These are phyloP conservation scores for Pseudogymnoascus pannorum DNA, from an alignment of 2,329 filamentous ascomycete genomes.

Conservation along the genomic window DNA sequence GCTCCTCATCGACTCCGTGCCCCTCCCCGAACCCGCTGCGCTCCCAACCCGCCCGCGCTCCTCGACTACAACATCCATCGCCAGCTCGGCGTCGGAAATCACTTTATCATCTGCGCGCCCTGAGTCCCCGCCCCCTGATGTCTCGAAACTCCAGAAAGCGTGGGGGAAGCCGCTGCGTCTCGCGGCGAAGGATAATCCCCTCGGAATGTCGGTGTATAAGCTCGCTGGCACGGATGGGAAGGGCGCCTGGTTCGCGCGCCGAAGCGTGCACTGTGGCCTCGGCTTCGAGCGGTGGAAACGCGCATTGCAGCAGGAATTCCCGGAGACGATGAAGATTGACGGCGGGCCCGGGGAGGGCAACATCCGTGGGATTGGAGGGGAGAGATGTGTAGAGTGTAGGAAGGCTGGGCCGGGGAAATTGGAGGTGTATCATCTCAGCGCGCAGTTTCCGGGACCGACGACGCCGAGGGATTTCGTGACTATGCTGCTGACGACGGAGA, in stretches of 20 bases:
- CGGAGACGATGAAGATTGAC: constrained; percentile 65
- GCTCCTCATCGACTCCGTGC: constrained; percentile 69
- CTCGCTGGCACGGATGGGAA: constrained; percentile 70
- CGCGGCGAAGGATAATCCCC: constrained; percentile 63
- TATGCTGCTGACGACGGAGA: constrained; percentile 59
- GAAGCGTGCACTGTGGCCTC: constrained; percentile 73
- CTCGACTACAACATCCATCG: constrained; percentile 43
- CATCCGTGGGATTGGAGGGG: constrained; percentile 79
- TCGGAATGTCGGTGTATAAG: constrained; percentile 73
- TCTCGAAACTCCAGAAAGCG: constrained; percentile 63
- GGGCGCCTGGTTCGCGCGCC: constrained; percentile 82
- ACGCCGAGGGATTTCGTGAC: constrained; percentile 84
- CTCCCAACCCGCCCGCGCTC: constrained; percentile 44
- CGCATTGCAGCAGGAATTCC: constrained; percentile 72
- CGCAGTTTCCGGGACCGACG: constrained; percentile 84
- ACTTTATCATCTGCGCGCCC: constrained; percentile 44
- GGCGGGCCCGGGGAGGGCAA: constrained; percentile 64
- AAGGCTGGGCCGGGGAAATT: constrained; percentile 51
- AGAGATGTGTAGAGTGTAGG: constrained; percentile 61
- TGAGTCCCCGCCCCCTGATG: constrained; percentile 32
- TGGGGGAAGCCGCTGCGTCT: constrained; percentile 82
- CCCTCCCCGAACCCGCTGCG: constrained; percentile 42
- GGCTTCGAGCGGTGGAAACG: constrained; percentile 71
- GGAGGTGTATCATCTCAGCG: constrained; percentile 77
- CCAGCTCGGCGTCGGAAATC: constrained; percentile 42